These are phyloP conservation scores for Penicillium sp. DNA, from an alignment of 2,329 filamentous ascomycete species.

Conservation along the genomic window DNA sequence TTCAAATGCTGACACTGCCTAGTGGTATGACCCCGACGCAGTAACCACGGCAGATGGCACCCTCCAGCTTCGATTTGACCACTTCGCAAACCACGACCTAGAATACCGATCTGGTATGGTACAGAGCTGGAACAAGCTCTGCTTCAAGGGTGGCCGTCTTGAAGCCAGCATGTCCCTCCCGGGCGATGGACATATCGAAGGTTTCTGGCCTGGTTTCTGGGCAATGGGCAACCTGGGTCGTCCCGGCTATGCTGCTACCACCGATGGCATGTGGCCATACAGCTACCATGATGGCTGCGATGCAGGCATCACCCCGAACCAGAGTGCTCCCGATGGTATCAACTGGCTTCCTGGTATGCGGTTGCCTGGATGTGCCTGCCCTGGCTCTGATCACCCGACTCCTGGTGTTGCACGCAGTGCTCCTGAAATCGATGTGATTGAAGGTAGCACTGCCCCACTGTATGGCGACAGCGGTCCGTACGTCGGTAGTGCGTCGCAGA, in stretches of 20 bases:
- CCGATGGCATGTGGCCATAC: slow-evolving; percentile 72
- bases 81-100: slow-evolving; percentile 62
- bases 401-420: slow-evolving; percentile 64
- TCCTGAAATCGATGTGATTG: slow-evolving; percentile 70
- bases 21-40: slow-evolving; percentile 71
- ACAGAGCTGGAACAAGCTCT: slow-evolving; percentile 71
- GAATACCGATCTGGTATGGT: slow-evolving; percentile 72
- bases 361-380: slow-evolving; percentile 66
- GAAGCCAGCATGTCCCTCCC: slow-evolving; percentile 70
- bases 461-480: slow-evolving; percentile 48
- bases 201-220: slow-evolving; percentile 76
- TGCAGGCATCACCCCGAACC: slow-evolving; percentile 68
- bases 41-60: slow-evolving; percentile 61
- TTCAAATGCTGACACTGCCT: slow-evolving; percentile 7
- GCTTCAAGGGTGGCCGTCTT: slow-evolving; percentile 68
- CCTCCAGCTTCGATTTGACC: slow-evolving; percentile 63
- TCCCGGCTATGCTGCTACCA: slow-evolving; percentile 67
- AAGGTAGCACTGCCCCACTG: slow-evolving; percentile 60
- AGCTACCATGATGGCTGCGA: slow-evolving; percentile 69
- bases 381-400: slow-evolving; percentile 62
- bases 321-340: slow-evolving; percentile 65
- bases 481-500: slow-evolving; percentile 64
- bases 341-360: slow-evolving; percentile 68
- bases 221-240: slow-evolving; percentile 71
- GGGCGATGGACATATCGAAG: slow-evolving; percentile 62